Percentiles rank a stretch among this genome's conserved stretches.
Evolutionary conservation across 2,329 filamentous ascomycete species (phyloP).

Genomic region (Hymenoscyphus infarciens): DNA sequence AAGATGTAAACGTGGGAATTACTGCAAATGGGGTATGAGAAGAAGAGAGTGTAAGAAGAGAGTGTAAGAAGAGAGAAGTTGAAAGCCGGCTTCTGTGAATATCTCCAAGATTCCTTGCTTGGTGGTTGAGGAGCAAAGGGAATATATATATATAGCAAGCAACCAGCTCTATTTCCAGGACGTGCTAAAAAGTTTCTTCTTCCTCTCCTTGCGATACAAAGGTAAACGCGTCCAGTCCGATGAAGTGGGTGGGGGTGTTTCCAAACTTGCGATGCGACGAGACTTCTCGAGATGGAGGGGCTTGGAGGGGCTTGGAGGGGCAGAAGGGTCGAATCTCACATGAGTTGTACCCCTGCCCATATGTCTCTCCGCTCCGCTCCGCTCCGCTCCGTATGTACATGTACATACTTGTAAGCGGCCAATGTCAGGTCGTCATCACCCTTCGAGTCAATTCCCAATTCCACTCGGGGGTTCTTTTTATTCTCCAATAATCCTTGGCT

Average conservation of each 20-base stretch:
- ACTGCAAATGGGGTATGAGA: neutral
- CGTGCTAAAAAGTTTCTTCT: too few species aligned
- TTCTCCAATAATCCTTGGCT: neutral
- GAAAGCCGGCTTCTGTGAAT: neutral
- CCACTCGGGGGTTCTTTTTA: neutral
- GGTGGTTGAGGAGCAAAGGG: neutral
- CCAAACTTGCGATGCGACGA: neutral
- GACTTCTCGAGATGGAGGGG: neutral
- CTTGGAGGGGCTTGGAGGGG: neutral
- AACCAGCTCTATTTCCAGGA: neutral
- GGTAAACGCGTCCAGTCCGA: neutral
- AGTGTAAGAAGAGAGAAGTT: too few species aligned
- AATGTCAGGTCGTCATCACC: neutral
- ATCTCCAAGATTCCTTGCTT: neutral
- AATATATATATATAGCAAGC: neutral
- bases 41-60: neutral
- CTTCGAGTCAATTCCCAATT: neutral
- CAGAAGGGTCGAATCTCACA: too few species aligned
- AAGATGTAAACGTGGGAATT: neutral
- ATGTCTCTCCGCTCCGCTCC: neutral
- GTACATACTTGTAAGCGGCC: too few species aligned
- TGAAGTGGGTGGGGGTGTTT: neutral
- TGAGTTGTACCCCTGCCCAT: too few species aligned
- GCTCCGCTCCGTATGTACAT: too few species aligned
- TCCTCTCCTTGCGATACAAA: neutral